phyloP scores from a whole-genome alignment of 176 grass and related monocot species.

The sorghum (Sorghum bicolor) region DNA sequence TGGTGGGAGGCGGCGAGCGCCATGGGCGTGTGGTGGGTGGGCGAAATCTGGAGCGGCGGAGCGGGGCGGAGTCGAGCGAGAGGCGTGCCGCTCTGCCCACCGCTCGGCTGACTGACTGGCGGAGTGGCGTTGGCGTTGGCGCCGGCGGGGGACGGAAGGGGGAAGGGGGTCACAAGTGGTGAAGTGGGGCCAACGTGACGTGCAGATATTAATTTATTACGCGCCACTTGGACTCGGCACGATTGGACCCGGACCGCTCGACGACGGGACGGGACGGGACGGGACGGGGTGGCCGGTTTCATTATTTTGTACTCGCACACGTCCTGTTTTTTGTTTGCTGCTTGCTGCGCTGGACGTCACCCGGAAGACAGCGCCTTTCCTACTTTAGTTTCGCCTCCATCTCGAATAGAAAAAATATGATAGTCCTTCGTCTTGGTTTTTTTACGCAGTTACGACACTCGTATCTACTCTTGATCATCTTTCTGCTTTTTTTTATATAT shows the following conservation, averaged over 20 bases:
- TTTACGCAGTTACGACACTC: too few species aligned
- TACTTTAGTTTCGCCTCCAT: too few species aligned
- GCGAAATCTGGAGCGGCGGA: not conserved
- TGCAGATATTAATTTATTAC: not conserved
- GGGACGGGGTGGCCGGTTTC: not conserved
- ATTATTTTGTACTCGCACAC: not conserved
- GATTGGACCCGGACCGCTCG: not conserved
- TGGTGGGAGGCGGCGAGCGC: constrained; percentile 29
- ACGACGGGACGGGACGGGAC: not conserved
- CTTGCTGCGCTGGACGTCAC: not conserved
- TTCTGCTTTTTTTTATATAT: too few species aligned
- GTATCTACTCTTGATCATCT: too few species aligned
- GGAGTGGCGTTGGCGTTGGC: not conserved
- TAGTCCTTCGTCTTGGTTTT: too few species aligned
- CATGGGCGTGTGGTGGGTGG: not conserved
- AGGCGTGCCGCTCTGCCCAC: not conserved
- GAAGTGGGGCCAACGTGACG: not conserved
- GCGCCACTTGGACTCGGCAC: not conserved
- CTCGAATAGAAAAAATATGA: too few species aligned
- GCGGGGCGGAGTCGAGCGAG: not conserved
- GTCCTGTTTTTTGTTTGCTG: not conserved
- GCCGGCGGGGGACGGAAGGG: not conserved
- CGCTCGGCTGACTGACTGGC: not conserved
- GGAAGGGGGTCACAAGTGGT: not conserved
- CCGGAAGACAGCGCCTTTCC: not conserved